These are phyloP conservation scores for Solanum boliviense DNA, from an alignment of 257 asterid genomes.

Conservation along the genomic window DNA sequence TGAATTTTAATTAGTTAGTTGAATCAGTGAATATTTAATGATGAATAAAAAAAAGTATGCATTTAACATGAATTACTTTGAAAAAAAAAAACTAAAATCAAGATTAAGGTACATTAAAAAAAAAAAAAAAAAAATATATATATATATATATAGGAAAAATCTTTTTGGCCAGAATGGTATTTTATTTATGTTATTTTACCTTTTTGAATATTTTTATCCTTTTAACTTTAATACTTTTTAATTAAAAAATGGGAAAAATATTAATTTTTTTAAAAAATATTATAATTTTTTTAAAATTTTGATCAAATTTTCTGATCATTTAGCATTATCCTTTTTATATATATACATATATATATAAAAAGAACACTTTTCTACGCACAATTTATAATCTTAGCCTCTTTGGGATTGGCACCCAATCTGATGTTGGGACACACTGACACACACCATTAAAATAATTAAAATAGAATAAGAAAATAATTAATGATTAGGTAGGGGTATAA, in stretches of 20 bases:
- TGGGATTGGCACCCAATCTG: background rate
- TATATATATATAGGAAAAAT: too few relatives aligned
- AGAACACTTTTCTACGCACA: background rate
- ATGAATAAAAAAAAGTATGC: background rate
- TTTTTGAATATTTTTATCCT: too few relatives aligned
- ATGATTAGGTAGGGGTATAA: background rate
- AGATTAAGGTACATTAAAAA: background rate
- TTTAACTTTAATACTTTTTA: too few relatives aligned
- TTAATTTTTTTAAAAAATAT: too few relatives aligned
- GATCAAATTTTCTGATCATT: fast-evolving
- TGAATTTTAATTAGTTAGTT: background rate
- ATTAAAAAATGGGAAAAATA: too few relatives aligned
- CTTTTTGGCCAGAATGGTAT: too few relatives aligned
- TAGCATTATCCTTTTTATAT: too few relatives aligned
- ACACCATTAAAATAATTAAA: background rate
- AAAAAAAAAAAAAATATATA: too few relatives aligned
- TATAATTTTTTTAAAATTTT: too few relatives aligned
- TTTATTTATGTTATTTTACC: too few relatives aligned
- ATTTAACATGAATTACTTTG: background rate
- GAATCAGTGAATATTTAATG: background rate
- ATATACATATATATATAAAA: background rate
- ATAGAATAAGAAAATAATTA: background rate
- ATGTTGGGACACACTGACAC: background rate
- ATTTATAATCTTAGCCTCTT: background rate
- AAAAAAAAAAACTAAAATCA: background rate